Evolutionary conservation across 2,329 filamentous ascomycete species (phyloP), one percentile per base, ranked within the genome.

Genomic region (Microsporum canis): DNA sequence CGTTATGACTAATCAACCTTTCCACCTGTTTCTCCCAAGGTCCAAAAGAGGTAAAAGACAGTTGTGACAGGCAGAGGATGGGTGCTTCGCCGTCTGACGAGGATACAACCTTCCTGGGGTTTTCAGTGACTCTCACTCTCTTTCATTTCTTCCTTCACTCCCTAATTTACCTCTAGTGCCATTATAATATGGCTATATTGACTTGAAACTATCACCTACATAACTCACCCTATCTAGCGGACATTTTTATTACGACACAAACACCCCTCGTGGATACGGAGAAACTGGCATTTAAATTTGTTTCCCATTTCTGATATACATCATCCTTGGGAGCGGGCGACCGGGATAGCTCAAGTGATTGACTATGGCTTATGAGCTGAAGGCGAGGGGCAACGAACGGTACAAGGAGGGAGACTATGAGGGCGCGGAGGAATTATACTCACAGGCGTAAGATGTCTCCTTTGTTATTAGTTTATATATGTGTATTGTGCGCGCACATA

Each of bases 401-500:
- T 79, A 72, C 70, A 77, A 78, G 61, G 69, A 73, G 36, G 76
- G 74, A 12, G 72, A 78, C 51, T 78, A 72, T 65, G 71, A 67
- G 57, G 76, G 75, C 23, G 77, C 77, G 17, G 77, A 79, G 67
- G 73, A 77, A n/a, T 67, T 72, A 56, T 79, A 73, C 65, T 76
- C 76, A 4, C 75, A 78, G 71, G 77, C 76, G 76, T 77, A 67
- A 68, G 72, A 8, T 17, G 36, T 14, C 17, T 17, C 10, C 27
- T 31, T 67, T 39, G 38, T 49, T 58, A 33, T 27, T 17, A 29
- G 47, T 3, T 14, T 23, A 17, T 12, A n/a, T 45, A n/a, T 14
- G 33, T 45, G 27, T 33, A 27, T 27, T 7, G 5, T 2, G 23
- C 23, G 10, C 38, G 8, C 38, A 12, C 10, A 39, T 36, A 36